Evolutionary conservation across 495 filamentous ascomycete genomes (phyloP).

Genomic region (Penicillium waksmanii): DNA sequence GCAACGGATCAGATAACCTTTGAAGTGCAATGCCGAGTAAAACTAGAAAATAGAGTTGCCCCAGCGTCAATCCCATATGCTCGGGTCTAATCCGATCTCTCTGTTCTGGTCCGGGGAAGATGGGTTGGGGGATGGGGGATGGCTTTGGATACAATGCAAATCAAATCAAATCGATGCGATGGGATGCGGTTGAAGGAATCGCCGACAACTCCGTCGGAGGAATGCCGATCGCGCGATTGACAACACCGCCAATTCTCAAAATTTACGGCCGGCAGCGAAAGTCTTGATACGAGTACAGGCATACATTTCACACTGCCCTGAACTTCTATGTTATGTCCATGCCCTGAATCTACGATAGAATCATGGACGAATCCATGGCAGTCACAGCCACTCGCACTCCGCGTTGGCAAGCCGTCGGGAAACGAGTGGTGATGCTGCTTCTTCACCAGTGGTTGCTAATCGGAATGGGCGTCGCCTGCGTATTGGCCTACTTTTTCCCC

Average conservation of each 20-base stretch:
- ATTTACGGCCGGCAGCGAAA: background rate
- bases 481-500: slow-evolving; percentile 57
- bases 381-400: background rate
- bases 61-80: background rate
- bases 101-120: background rate
- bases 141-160: background rate
- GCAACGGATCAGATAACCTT: slow-evolving; percentile 6
- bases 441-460: slow-evolving; percentile 60
- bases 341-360: background rate
- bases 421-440: slow-evolving; percentile 38
- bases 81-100: background rate
- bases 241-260: slow-evolving; percentile 5
- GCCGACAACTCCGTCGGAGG: slow-evolving; percentile 21
- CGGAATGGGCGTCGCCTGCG: slow-evolving; percentile 54
- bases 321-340: background rate
- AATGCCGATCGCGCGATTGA: slow-evolving; percentile 24
- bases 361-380: slow-evolving; percentile 18
- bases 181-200: slow-evolving; percentile 15
- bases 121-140: background rate
- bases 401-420: slow-evolving; percentile 19
- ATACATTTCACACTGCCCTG: background rate
- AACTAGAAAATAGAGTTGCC: background rate
- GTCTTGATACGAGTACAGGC: background rate
- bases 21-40: background rate
- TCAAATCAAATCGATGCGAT: background rate